phyloP scores from a whole-genome alignment of 2,329 filamentous ascomycete genomes.

The Pestalotiopsis sp. region DNA sequence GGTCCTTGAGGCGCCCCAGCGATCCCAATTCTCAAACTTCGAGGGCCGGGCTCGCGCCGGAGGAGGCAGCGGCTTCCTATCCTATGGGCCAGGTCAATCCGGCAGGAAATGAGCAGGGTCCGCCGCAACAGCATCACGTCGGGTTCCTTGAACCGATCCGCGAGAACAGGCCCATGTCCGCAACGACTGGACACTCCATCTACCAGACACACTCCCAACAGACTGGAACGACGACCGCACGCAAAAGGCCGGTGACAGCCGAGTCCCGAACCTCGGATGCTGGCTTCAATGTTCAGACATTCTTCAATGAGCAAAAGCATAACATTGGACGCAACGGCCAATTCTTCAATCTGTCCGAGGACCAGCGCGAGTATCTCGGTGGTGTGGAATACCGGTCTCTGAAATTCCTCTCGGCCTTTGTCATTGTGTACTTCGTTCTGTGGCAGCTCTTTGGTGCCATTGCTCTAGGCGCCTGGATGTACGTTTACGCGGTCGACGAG shows the following conservation, averaged over 20 bases:
- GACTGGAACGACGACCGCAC: slow-evolving; percentile 17
- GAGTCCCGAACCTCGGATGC: slow-evolving; percentile 18
- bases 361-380: slow-evolving; percentile 60
- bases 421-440: slow-evolving; percentile 61
- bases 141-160: slow-evolving; percentile 27
- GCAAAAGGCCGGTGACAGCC: slow-evolving; percentile 19
- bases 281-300: slow-evolving; percentile 30
- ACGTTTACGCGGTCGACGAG: slow-evolving; percentile 48
- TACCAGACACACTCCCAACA: slow-evolving; percentile 22
- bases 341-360: slow-evolving; percentile 54
- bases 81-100: neutral
- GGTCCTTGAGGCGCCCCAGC: slow-evolving; percentile 1
- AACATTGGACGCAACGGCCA: slow-evolving; percentile 49
- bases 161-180: slow-evolving; percentile 21
- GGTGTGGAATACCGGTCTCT: slow-evolving; percentile 68
- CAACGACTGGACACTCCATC: slow-evolving; percentile 19
- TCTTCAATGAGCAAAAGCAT: slow-evolving; percentile 23
- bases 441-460: slow-evolving; percentile 48
- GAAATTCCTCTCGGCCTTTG: slow-evolving; percentile 58
- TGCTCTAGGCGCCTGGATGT: slow-evolving; percentile 60
- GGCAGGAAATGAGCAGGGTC: slow-evolving; percentile 2
- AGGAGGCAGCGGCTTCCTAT: neutral
- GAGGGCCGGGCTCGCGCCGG: neutral
- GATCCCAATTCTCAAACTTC: slow-evolving; percentile 16
- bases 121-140: slow-evolving; percentile 22